Conservation (phyloP, 306 rosid genomes). For the Cucumis sativus region DNA sequence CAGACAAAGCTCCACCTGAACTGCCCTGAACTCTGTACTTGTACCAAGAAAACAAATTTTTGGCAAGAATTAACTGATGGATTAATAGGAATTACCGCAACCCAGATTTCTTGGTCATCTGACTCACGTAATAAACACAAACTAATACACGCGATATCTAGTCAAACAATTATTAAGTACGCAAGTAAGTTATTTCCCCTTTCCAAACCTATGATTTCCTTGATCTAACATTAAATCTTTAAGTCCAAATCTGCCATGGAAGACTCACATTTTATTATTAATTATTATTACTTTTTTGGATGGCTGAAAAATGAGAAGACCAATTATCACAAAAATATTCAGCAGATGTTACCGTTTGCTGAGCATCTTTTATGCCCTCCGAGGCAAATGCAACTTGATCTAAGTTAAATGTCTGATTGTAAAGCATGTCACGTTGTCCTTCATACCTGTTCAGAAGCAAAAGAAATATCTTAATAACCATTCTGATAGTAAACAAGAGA, state of each 20-base stretch:
- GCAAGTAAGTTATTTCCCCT: not conserved
- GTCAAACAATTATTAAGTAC: not conserved
- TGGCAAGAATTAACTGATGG: constrained; percentile 34
- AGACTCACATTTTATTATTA: not conserved
- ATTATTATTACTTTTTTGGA: not conserved
- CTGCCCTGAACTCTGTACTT: constrained; percentile 52
- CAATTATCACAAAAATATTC: not conserved
- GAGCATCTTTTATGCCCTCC: constrained; percentile 92
- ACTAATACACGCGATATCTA: not conserved
- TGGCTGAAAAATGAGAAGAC: not conserved
- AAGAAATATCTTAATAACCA: not conserved
- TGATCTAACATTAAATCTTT: not conserved
- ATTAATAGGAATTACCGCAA: constrained; percentile 9
- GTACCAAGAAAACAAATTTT: constrained; percentile 66
- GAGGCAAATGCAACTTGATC: constrained; percentile 96
- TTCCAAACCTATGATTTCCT: not conserved
- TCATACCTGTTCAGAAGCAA: constrained; percentile 66
- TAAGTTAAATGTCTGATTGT: constrained; percentile 91
- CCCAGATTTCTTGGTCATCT: constrained; percentile 8
- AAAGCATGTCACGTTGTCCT: constrained; percentile 94
- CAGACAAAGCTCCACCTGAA: constrained; percentile 54
- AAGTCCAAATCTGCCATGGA: not conserved
- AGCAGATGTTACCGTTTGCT: constrained; percentile 67
- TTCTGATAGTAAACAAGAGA: not conserved
- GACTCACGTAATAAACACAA: constrained; percentile 4